A percentile compares a stretch with the other conserved stretches of the same genome.
phyloP scores from a whole-genome alignment of 139 green algal species.

The Gonium pectorale region DNA sequence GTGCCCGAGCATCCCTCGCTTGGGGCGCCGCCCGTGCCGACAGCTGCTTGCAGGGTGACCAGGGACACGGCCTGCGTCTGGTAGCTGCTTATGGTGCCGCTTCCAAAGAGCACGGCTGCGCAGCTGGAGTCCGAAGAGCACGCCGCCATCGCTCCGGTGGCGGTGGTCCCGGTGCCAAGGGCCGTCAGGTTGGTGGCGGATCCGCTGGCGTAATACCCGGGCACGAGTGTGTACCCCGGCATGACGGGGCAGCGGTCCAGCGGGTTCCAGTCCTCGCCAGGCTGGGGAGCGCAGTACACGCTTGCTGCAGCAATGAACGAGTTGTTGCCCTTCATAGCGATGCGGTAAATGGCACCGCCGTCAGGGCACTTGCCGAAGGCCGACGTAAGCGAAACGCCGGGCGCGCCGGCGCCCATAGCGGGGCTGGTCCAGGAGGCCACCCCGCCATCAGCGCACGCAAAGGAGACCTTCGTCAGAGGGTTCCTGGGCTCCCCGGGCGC shows the following conservation, averaged over 20 bases:
- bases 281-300: neutral
- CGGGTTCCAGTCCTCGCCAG: neutral
- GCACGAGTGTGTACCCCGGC: neutral
- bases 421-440: neutral
- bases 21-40: neutral
- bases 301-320: neutral
- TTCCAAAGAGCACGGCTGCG: neutral
- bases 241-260: neutral
- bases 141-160: neutral
- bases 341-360: neutral
- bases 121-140: neutral
- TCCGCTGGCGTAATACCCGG: neutral
- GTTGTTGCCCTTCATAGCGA: neutral
- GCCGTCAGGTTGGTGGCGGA: neutral
- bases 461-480: neutral
- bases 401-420: neutral
- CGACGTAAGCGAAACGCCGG: too few species aligned
- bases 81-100: neutral
- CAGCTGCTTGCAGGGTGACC: neutral
- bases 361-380: neutral
- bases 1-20: neutral
- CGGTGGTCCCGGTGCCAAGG: too few species aligned
- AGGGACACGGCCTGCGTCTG: too few species aligned
- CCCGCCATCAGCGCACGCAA: neutral
- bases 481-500: neutral